Evolutionary conservation across 2,329 filamentous ascomycete species (phyloP), one percentile per base, ranked within the genome.

Genomic region (Aureobasidium sp.): DNA sequence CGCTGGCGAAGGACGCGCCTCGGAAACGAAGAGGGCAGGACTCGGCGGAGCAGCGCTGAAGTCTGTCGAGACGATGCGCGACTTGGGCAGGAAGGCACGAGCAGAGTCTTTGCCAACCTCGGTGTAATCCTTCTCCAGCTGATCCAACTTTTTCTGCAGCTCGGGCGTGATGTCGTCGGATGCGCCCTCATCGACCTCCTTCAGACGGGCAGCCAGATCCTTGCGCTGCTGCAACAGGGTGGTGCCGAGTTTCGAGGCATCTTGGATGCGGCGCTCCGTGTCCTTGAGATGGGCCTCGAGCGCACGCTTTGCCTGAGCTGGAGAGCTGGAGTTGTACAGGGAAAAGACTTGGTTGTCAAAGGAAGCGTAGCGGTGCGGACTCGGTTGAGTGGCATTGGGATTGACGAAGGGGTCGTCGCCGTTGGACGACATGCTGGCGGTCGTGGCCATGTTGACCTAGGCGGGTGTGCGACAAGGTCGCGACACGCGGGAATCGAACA

Each of bases 51-150:
- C 61, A 13, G 21, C 33, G 38, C 60, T 47, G 37, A 62, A 51
- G 57, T 66, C 43, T 64, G 67, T 59, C 62, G 66, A 67, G 63
- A 73, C 72, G 23, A 90, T 83, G 68, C 90, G 84, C 10, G 82
- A 79, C 72, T 91, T 91, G 67, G 94, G 94, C 35, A 97, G 77
- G 71, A 96, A 93, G 2, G 90, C 91, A 65, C 93, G 83, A 45
- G 93, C 90, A 50, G 89, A 94, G 72, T 97, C 93, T 64, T 88
- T 83, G 13, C 92, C 91, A 49, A 97, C 86, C 70, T 96, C 92
- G 72, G 95, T 93, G 76, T 95, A 97, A 69, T 99, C 94, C 73
- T 85, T 89, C 73, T 99, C 94, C 62, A 99, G 85, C 64, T 95
- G 91, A 15, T 84, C 81, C 57, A 99, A 81, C 74, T 89, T 91